Evolutionary conservation across 1,284 basidiomycete genomes (phyloP).

Genomic region (Cryptococcus sp.): DNA sequence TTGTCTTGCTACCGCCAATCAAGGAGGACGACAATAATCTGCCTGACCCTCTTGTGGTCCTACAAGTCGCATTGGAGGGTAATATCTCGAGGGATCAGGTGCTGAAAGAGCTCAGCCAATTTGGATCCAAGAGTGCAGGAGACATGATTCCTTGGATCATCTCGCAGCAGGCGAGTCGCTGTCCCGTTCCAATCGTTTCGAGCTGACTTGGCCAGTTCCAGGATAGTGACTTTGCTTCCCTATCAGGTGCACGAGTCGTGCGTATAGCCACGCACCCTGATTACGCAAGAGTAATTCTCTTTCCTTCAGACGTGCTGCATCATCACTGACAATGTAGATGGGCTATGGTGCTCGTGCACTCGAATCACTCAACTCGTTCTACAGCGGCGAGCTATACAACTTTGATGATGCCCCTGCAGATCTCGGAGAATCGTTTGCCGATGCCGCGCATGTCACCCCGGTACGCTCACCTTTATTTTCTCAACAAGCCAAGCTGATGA

Average conservation of each 20-base stretch:
- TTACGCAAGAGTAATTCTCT: constrained; percentile 67
- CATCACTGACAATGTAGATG: constrained; percentile 62
- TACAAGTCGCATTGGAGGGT: constrained; percentile 94
- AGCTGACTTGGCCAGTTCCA: constrained; percentile 61
- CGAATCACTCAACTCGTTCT: constrained; percentile 81
- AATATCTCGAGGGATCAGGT: constrained; percentile 83
- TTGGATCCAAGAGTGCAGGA: constrained; percentile 57
- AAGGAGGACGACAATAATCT: constrained; percentile 78
- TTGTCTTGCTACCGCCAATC: constrained; percentile 88
- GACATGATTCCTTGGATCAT: constrained; percentile 99
- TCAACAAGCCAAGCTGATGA: background rate
- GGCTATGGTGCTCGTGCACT: constrained; percentile 94
- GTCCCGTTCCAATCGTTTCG: background rate
- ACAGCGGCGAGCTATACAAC: constrained; percentile 86
- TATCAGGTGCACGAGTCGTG: constrained; percentile 89
- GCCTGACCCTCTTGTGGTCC: constrained; percentile 88
- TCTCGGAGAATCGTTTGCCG: constrained; percentile 57
- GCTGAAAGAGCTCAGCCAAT: constrained; percentile 71
- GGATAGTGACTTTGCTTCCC: constrained; percentile 85
- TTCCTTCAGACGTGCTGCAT: background rate
- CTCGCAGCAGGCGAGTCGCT: constrained; percentile 64
- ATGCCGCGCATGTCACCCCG: constrained; percentile 58
- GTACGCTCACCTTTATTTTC: constrained; percentile 47
- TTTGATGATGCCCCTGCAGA: constrained; percentile 65
- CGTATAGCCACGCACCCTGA: constrained; percentile 97